A percentile compares a stretch with the other conserved stretches of the same genome.
Evolutionary conservation across 495 filamentous ascomycete species (phyloP).

Genomic region (Antarctomyces pellizariae): DNA sequence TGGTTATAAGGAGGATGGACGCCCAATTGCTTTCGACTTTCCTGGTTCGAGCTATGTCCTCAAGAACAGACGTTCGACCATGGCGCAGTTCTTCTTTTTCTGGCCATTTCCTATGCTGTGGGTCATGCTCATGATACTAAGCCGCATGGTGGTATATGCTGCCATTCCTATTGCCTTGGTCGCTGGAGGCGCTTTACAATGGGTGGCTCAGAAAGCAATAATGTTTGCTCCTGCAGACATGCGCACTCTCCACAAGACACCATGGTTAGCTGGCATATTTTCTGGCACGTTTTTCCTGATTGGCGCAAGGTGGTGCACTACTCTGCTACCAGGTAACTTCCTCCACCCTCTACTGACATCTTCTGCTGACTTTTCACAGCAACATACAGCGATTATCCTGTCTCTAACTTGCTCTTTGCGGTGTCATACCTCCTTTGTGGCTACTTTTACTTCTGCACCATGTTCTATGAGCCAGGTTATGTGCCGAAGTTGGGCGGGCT

Average conservation of each 20-base stretch:
- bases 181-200: conserved; percentile 51
- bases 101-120: conserved; percentile 65
- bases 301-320: conserved; percentile 13
- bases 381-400: conserved; percentile 35
- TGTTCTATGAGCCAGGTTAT: conserved; percentile 77
- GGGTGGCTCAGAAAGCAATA: conserved; percentile 49
- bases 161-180: conserved; percentile 46
- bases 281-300: conserved; percentile 29
- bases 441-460: conserved; percentile 72
- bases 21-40: conserved; percentile 33
- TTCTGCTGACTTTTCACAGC: conserved; percentile 18
- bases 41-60: conserved; percentile 30
- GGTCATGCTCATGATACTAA: conserved; percentile 42
- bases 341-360: background rate
- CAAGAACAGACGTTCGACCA: conserved; percentile 47
- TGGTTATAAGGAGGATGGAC: conserved; percentile 62
- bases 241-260: conserved; percentile 69
- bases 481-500: conserved; percentile 83
- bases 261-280: conserved; percentile 53
- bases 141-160: conserved; percentile 46
- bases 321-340: background rate
- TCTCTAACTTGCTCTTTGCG: conserved; percentile 54
- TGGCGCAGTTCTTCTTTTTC: conserved; percentile 76
- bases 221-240: conserved; percentile 66
- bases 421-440: conserved; percentile 35